Conservation (phyloP, 805 yeast genomes). For the Henningerozyma blattae region DNA sequence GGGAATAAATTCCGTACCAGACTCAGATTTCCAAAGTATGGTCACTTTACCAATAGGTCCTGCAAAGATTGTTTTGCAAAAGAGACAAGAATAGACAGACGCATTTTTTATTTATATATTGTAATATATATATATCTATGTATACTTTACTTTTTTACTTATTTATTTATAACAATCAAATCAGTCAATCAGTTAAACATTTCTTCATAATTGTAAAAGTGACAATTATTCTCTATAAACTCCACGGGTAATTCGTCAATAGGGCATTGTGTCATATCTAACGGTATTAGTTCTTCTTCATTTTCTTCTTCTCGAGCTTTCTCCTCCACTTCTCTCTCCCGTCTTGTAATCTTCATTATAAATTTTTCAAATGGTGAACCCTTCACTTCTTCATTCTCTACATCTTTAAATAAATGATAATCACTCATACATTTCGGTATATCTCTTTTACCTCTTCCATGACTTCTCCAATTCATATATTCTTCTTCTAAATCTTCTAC, state of each 20-base stretch:
- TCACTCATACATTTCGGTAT: background rate
- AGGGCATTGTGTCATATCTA: background rate
- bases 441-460: background rate
- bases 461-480: background rate
- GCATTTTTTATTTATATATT: background rate
- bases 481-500: background rate
- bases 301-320: background rate
- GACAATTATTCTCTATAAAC: background rate
- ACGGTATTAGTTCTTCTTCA: background rate
- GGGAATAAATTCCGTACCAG: conserved; percentile 46
- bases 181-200: too few species aligned
- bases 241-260: background rate
- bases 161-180: too few species aligned
- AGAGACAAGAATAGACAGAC: conserved; percentile 28
- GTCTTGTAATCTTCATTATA: too few species aligned
- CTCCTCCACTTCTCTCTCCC: too few species aligned
- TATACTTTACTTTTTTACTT: too few species aligned
- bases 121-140: background rate
- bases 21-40: conserved; percentile 78
- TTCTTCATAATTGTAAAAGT: too few species aligned
- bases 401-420: background rate
- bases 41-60: conserved; percentile 82
- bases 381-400: too few species aligned
- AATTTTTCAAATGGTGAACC: too few species aligned
- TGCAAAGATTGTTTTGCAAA: conserved; percentile 60